phyloP scores from a whole-genome alignment of 352 stramenopile species.

The Phytopythium vexans region DNA sequence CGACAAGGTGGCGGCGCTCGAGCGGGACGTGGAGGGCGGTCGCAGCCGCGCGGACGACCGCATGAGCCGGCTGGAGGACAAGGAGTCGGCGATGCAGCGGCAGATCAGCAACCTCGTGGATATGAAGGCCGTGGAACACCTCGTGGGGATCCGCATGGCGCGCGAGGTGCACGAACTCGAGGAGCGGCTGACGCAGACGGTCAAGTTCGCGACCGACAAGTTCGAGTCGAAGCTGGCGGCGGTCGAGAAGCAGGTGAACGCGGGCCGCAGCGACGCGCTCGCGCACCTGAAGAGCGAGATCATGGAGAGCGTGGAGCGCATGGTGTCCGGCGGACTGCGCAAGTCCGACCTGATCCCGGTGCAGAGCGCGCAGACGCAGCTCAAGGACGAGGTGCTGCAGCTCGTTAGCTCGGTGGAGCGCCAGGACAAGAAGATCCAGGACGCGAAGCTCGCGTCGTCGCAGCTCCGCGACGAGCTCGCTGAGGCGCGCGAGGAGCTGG shows the following conservation, averaged over 20 bases:
- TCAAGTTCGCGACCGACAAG: constrained; percentile 62
- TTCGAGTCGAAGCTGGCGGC: constrained; percentile 58
- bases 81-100: constrained; percentile 45
- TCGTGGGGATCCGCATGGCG: constrained; percentile 58
- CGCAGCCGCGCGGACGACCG: constrained; percentile 30
- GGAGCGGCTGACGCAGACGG: constrained; percentile 47
- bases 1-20: constrained; percentile 54
- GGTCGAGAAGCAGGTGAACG: constrained; percentile 47
- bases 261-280: constrained; percentile 50
- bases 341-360: constrained; percentile 48
- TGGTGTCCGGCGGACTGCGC: constrained; percentile 24
- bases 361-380: constrained; percentile 55
- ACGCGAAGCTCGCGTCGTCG: constrained; percentile 40
- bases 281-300: constrained; percentile 53
- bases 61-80: constrained; percentile 54
- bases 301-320: constrained; percentile 45
- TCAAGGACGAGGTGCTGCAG: constrained; percentile 60
- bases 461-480: constrained; percentile 51
- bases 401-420: constrained; percentile 51
- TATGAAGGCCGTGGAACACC: constrained; percentile 62
- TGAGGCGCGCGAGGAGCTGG: constrained; percentile 54
- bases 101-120: constrained; percentile 52
- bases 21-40: constrained; percentile 56
- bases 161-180: constrained; percentile 77
- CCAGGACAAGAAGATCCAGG: constrained; percentile 61